phyloP scores from a whole-genome alignment of 805 yeast species.

The Candida maesae region DNA sequence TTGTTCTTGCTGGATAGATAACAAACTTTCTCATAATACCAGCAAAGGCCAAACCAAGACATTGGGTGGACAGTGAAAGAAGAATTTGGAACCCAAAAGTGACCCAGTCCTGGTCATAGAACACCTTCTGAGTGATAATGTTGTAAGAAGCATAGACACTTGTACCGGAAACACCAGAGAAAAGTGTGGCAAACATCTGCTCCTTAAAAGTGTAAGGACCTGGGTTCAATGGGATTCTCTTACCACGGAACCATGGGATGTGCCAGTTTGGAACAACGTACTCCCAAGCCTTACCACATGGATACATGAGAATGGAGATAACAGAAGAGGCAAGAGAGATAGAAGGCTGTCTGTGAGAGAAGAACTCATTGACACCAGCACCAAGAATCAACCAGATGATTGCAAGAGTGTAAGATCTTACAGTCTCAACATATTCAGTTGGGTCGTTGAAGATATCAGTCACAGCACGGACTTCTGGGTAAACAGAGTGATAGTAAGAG shows the following conservation, averaged over 20 bases:
- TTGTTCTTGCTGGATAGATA: constrained; percentile 46
- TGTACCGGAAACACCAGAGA: constrained; percentile 31
- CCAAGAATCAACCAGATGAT: constrained; percentile 49
- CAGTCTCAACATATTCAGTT: constrained; percentile 45
- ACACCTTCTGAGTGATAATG: constrained; percentile 33
- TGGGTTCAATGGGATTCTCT: constrained; percentile 44
- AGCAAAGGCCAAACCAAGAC: constrained; percentile 65
- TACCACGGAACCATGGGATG: constrained; percentile 35
- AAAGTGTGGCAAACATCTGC: constrained; percentile 57
- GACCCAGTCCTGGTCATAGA: constrained; percentile 30
- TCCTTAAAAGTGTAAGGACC: constrained; percentile 66
- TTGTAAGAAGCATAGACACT: constrained; percentile 35
- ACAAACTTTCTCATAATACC: constrained; percentile 57
- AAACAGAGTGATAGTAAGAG: constrained; percentile 44
- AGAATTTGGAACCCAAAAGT: constrained; percentile 50
- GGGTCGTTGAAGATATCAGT: constrained; percentile 50
- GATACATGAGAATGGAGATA: constrained; percentile 43
- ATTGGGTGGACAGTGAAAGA: constrained; percentile 52
- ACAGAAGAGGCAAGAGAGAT: constrained; percentile 42
- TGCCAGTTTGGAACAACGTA: constrained; percentile 43
- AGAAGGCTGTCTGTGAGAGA: constrained; percentile 50
- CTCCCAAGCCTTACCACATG: constrained; percentile 41
- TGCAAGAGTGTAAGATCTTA: constrained; percentile 36
- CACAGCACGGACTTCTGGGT: constrained; percentile 65
- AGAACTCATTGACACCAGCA: constrained; percentile 52